Percentiles rank a stretch among this genome's conserved stretches.
These are phyloP conservation scores for Parathielavia hyrcaniae DNA, from an alignment of 495 filamentous ascomycete species.

Conservation along the genomic window DNA sequence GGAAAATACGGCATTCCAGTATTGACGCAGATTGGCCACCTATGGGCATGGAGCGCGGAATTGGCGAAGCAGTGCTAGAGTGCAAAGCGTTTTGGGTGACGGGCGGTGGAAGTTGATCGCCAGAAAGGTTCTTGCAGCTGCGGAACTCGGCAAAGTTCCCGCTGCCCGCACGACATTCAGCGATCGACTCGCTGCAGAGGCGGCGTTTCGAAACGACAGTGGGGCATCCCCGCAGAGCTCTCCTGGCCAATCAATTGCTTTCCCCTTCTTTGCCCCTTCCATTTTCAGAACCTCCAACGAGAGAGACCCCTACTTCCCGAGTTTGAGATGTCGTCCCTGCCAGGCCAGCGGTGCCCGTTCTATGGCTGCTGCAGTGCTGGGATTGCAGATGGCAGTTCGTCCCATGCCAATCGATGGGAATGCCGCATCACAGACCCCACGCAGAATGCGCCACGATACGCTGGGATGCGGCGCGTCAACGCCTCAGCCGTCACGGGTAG, in stretches of 20 bases:
- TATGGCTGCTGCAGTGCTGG: conserved; percentile 16
- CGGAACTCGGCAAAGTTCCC: neutral
- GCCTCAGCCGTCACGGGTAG: conserved; percentile 1
- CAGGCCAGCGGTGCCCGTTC: conserved; percentile 10
- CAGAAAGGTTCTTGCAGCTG: too few relatives aligned
- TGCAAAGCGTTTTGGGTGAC: neutral
- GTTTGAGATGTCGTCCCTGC: conserved; percentile 24
- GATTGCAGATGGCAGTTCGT: neutral
- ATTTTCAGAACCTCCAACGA: neutral
- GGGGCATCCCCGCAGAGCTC: conserved; percentile 2
- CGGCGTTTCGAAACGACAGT: conserved; percentile 24
- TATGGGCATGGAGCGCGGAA: conserved; percentile 1
- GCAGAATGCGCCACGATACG: neutral
- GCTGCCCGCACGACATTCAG: too few relatives aligned
- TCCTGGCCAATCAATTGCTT: conserved; percentile 4
- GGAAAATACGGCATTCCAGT: neutral
- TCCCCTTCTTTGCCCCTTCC: conserved; percentile 8
- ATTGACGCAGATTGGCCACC: neutral
- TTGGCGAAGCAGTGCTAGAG: neutral
- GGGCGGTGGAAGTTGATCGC: neutral
- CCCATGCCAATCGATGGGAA: conserved; percentile 17
- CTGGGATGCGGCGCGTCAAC: neutral
- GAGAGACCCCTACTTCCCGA: conserved; percentile 6
- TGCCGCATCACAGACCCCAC: neutral
- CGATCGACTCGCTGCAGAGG: conserved; percentile 5